phyloP scores from a whole-genome alignment of 2,329 filamentous ascomycete genomes.

The Colletotrichum aenigma region DNA sequence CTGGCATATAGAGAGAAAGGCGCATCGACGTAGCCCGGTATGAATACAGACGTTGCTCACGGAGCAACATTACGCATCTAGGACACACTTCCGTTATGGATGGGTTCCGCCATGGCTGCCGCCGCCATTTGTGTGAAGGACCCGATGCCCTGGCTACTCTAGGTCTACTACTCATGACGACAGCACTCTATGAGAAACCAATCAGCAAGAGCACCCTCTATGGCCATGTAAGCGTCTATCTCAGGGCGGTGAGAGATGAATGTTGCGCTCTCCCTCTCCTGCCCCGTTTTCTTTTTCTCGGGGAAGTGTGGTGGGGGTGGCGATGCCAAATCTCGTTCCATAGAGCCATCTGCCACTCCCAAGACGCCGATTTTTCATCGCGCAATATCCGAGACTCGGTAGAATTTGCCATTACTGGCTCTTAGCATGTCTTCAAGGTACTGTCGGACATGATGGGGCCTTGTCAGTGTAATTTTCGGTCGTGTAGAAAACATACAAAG shows the following conservation, averaged over 20 bases:
- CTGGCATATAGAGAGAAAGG: background rate
- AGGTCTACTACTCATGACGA: accelerated
- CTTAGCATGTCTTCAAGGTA: background rate
- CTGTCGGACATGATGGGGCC: accelerated
- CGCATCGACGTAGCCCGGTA: background rate
- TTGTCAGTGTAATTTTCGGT: background rate
- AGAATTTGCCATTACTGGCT: background rate
- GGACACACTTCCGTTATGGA: background rate
- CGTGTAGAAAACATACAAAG: background rate
- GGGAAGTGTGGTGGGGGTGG: background rate
- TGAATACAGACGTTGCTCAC: background rate
- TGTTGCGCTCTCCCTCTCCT: background rate
- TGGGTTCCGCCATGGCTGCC: accelerated
- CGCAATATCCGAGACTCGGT: background rate
- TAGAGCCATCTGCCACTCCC: accelerated
- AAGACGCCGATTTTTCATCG: accelerated
- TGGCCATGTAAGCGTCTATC: background rate
- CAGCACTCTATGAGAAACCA: accelerated
- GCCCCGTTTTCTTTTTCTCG: background rate
- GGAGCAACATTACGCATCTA: background rate
- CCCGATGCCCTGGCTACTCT: background rate
- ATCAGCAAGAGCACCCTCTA: background rate
- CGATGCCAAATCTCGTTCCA: background rate
- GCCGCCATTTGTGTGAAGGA: background rate
- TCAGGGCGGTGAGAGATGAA: background rate